Percentiles rank a stretch among this genome's conserved stretches.
phyloP scores from a whole-genome alignment of 805 yeast species.

The Nakazawaea holstii region DNA sequence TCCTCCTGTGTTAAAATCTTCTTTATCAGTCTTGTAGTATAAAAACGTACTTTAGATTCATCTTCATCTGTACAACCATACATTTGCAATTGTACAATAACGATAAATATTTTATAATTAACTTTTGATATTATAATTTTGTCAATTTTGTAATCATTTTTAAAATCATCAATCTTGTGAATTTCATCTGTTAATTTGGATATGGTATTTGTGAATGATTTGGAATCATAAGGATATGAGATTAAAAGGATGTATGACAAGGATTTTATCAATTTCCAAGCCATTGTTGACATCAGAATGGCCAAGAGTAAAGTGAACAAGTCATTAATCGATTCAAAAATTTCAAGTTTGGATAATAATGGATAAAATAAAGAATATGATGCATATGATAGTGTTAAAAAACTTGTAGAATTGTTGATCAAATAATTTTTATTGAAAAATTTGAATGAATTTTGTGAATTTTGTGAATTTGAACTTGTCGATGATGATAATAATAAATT shows the following conservation, averaged over 20 bases:
- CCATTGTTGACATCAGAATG: conserved; percentile 37
- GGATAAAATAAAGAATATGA: conserved; percentile 37
- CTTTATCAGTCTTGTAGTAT: conserved; percentile 37
- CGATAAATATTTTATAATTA: conserved; percentile 54
- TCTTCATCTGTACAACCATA: conserved; percentile 70
- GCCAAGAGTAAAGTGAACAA: conserved; percentile 42
- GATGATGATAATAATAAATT: conserved; percentile 13
- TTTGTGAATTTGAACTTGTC: neutral
- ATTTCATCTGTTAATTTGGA: conserved; percentile 24
- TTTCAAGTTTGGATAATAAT: conserved; percentile 15
- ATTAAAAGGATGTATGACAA: conserved; percentile 49
- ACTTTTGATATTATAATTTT: conserved; percentile 54
- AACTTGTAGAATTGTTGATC: conserved; percentile 20
- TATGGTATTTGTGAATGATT: conserved; percentile 31
- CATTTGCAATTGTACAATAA: conserved; percentile 52
- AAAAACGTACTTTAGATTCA: conserved; percentile 50
- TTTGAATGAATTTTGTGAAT: conserved; percentile 20
- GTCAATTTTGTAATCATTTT: conserved; percentile 40
- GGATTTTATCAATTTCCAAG: conserved; percentile 45
- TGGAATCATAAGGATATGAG: conserved; percentile 43
- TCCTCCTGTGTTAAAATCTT: conserved; percentile 21
- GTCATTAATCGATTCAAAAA: conserved; percentile 32
- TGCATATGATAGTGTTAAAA: conserved; percentile 39
- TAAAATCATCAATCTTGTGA: conserved; percentile 45
- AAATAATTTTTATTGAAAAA: conserved; percentile 16